These are phyloP conservation scores for Lanmaoa rubissima DNA, from an alignment of 768 basidiomycete genomes.

Conservation along the genomic window DNA sequence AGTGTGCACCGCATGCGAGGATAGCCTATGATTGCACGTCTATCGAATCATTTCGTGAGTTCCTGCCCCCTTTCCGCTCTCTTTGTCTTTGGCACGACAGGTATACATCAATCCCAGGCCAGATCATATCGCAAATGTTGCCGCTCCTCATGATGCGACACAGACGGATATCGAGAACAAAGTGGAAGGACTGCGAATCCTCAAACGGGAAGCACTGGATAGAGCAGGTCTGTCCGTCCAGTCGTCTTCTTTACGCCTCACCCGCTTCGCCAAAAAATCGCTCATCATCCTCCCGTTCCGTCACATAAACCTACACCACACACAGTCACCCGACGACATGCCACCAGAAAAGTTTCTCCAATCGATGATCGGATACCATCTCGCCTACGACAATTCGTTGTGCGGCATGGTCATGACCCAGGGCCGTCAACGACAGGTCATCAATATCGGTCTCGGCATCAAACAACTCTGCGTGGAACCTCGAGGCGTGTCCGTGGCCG, in stretches of 20 bases:
- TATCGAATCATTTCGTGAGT: conserved; percentile 68
- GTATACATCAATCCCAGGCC: conserved; percentile 48
- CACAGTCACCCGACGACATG: conserved; percentile 56
- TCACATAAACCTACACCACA: background rate
- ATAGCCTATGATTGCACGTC: conserved; percentile 54
- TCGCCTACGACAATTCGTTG: conserved; percentile 63
- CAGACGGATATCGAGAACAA: conserved; percentile 69
- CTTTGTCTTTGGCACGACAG: background rate
- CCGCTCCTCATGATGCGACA: conserved; percentile 86
- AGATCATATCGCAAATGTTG: conserved; percentile 69
- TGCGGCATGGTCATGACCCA: conserved; percentile 88
- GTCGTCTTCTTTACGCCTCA: background rate
- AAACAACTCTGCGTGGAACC: conserved; percentile 66
- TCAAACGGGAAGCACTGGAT: conserved; percentile 77
- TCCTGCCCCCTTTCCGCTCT: background rate
- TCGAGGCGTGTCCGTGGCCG: conserved; percentile 51
- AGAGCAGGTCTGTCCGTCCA: conserved; percentile 56
- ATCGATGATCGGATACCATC: conserved; percentile 80
- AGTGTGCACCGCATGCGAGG: conserved; percentile 58
- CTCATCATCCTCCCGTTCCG: background rate
- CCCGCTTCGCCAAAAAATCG: background rate
- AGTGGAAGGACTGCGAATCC: conserved; percentile 67
- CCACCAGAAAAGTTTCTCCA: conserved; percentile 62
- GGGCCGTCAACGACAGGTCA: conserved; percentile 68
- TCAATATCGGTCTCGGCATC: conserved; percentile 81